A percentile compares a stretch with the other conserved stretches of the same genome.
These are phyloP conservation scores for Phytophthora pseudosyringae DNA, from an alignment of 352 stramenopile genomes.

Conservation along the genomic window DNA sequence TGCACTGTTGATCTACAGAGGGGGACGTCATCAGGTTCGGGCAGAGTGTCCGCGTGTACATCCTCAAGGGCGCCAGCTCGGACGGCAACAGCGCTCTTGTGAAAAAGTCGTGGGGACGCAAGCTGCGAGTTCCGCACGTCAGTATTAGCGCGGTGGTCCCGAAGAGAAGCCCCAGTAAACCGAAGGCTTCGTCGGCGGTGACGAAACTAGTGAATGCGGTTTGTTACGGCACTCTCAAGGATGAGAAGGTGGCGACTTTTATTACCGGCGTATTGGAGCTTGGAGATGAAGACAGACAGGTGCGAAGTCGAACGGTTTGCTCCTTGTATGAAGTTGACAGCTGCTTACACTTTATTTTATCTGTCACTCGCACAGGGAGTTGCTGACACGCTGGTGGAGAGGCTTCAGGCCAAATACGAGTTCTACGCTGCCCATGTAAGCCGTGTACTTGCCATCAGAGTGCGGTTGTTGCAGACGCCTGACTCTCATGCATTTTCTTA, in stretches of 20 bases:
- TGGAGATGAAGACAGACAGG: slow-evolving; percentile 70
- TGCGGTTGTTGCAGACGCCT: neutral
- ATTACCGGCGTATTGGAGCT: slow-evolving; percentile 75
- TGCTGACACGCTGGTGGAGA: slow-evolving; percentile 85
- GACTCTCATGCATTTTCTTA: slow-evolving; percentile 3
- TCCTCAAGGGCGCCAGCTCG: slow-evolving; percentile 72
- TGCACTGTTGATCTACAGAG: slow-evolving; percentile 42
- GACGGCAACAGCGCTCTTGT: slow-evolving; percentile 70
- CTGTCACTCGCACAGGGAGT: slow-evolving; percentile 53
- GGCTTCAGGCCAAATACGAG: slow-evolving; percentile 83
- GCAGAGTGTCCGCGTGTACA: slow-evolving; percentile 87
- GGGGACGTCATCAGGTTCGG: slow-evolving; percentile 89
- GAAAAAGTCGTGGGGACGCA: slow-evolving; percentile 86
- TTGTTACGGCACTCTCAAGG: slow-evolving; percentile 74
- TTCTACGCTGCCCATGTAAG: slow-evolving; percentile 80
- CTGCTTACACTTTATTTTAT: neutral
- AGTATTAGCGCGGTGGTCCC: slow-evolving; percentile 75
- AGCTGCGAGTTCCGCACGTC: slow-evolving; percentile 75
- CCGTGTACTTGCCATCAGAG: neutral
- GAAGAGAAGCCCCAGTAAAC: slow-evolving; percentile 62
- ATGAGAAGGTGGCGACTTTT: slow-evolving; percentile 79
- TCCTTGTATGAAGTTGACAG: neutral
- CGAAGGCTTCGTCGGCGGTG: slow-evolving; percentile 59
- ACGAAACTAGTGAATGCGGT: slow-evolving; percentile 88
- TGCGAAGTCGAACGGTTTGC: slow-evolving; percentile 20